phyloP scores from a whole-genome alignment of 805 yeast species.

The Maudiozyma bulderi region DNA sequence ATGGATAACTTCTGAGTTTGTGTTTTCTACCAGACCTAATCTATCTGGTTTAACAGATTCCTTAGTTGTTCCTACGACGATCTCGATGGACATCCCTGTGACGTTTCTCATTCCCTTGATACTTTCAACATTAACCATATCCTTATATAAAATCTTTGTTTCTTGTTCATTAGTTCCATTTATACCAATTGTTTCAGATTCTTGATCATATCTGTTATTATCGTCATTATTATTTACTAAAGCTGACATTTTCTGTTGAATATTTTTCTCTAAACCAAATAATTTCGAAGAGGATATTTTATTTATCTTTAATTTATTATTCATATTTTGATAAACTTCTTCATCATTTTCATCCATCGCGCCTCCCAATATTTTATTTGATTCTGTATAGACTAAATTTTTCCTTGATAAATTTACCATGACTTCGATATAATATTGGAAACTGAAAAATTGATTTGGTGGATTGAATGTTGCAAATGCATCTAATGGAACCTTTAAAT shows the following conservation, averaged over 20 bases:
- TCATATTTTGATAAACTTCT: not conserved
- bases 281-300: not conserved
- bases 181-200: not conserved
- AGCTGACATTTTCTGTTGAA: constrained; percentile 12
- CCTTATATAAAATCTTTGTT: constrained; percentile 19
- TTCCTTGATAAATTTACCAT: constrained; percentile 70
- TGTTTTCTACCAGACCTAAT: not conserved
- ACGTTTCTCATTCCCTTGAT: constrained; percentile 69
- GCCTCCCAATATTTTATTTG: constrained; percentile 24
- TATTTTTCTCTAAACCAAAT: constrained; percentile 4
- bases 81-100: constrained; percentile 69
- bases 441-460: constrained; percentile 49
- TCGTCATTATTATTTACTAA: constrained; percentile 5
- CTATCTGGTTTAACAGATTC: not conserved
- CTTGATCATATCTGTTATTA: not conserved
- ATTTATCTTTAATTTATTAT: not conserved
- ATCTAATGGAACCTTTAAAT: constrained; percentile 69
- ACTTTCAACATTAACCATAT: constrained; percentile 69
- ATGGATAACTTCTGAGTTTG: not conserved
- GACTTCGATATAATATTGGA: constrained; percentile 79
- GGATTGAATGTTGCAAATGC: constrained; percentile 77
- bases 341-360: constrained; percentile 15
- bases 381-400: constrained; percentile 29
- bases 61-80: constrained; percentile 62
- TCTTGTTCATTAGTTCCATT: constrained; percentile 18